Evolutionary conservation across 2,329 filamentous ascomycete species (phyloP).

Genomic region (Phaeosphaeria sp.): DNA sequence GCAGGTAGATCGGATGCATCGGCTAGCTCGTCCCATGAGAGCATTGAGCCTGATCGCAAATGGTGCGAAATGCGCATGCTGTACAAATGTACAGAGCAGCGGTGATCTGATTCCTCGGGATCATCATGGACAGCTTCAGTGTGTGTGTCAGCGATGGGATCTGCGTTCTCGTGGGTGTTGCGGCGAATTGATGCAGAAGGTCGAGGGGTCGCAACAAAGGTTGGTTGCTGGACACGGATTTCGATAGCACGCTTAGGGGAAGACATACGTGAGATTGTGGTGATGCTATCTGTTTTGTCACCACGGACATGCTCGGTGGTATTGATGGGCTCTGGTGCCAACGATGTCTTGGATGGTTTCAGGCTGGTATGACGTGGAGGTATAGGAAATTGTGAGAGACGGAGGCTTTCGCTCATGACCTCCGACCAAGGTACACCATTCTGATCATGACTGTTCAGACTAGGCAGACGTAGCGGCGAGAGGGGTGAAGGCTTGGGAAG

Average conservation of each 20-base stretch:
- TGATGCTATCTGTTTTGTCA: not conserved
- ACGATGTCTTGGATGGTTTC: slow-evolving; percentile 15
- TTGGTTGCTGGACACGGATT: slow-evolving; percentile 30
- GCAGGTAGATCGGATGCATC: slow-evolving; percentile 26
- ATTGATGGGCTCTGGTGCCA: not conserved
- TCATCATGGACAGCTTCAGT: slow-evolving; percentile 7
- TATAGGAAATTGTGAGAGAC: slow-evolving; percentile 34
- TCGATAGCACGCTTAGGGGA: slow-evolving; percentile 13
- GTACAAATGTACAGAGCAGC: slow-evolving; percentile 49
- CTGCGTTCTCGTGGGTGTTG: slow-evolving; percentile 12
- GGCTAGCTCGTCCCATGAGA: slow-evolving; percentile 44
- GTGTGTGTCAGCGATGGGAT: not conserved
- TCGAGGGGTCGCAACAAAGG: slow-evolving; percentile 17
- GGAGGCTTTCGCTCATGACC: slow-evolving; percentile 36
- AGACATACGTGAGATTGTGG: not conserved
- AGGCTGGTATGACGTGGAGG: slow-evolving; percentile 20
- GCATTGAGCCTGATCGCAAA: slow-evolving; percentile 50
- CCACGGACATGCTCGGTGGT: not conserved
- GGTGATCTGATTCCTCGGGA: slow-evolving; percentile 25
- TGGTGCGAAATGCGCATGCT: slow-evolving; percentile 55
- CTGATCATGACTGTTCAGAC: slow-evolving; percentile 29
- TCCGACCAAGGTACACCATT: slow-evolving; percentile 37
- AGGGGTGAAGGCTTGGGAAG: slow-evolving; percentile 28
- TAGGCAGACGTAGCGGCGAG: slow-evolving; percentile 37
- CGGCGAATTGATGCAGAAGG: slow-evolving; percentile 21